Evolutionary conservation across 1,284 basidiomycete genomes (phyloP), one percentile per base, ranked within the genome.

Genomic region (Lentinus polychrous): DNA sequence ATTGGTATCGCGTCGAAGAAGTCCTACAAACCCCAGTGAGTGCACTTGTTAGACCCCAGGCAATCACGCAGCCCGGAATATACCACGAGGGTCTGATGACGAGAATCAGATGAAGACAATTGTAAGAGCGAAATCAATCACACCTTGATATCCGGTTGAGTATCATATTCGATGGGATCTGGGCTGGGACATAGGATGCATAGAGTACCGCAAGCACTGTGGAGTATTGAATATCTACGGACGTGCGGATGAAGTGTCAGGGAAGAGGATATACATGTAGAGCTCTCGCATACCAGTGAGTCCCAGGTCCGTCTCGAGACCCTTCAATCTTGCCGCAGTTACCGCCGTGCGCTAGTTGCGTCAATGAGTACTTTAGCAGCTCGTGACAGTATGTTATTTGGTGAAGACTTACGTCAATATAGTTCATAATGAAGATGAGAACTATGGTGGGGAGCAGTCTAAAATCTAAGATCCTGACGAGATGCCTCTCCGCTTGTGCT

Each of bases 91-190:
- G 83, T 47, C 81, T 83, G 48, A 14, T 42, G 17, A 24, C 35
- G 15, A 37, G 14, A n/a, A 14, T 27, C 10, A 45, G 31, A 40
- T 44, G 11, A 52, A 22, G 20, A 18, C 24, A 12, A 27, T n/a
- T 20, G 10, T 11, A 12, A 20, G 22, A 20, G 22, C 22, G 39
- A 20, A 15, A 22, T 20, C 20, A 37, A 43, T 23, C 40, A 24
- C 47, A 75, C 79, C 76, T 69, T 38, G 69, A 67, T 38, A 81
- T 69, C 50, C 71, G 70, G 49, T 79, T 79, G 27, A 83, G 55
- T 43, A 79, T 66, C 75, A 85, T 83, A 49, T 83, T 83, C 0
- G 79, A 82, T 2, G 81, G 81, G 40, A 84, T 74, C 57, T 83
- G 79, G 7, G 75, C 74, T 1, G 80, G 79, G 38, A 74, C 74